Conservation (phyloP, 768 basidiomycete species). For the Amanita molliuscula region DNA sequence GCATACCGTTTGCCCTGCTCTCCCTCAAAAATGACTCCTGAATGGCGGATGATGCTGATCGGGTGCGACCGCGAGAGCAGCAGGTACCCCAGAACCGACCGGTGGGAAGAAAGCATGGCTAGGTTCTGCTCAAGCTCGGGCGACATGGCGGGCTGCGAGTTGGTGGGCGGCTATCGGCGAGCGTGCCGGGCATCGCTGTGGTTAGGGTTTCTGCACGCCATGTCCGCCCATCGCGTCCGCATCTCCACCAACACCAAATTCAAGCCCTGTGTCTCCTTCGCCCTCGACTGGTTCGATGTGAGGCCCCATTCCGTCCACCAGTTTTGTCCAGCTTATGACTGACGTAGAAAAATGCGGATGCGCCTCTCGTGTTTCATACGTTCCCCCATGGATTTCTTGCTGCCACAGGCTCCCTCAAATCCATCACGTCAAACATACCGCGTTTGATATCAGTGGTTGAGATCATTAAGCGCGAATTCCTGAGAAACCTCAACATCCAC, state of each 20-base stretch:
- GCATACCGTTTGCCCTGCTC: constrained; percentile 76
- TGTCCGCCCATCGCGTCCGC: constrained; percentile 26
- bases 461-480: constrained; percentile 75
- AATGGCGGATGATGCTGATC: constrained; percentile 73
- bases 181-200: background rate
- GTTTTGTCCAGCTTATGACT: background rate
- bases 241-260: constrained; percentile 51
- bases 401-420: constrained; percentile 1
- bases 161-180: background rate
- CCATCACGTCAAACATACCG: constrained; percentile 32
- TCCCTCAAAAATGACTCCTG: constrained; percentile 79
- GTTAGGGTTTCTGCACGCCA: constrained; percentile 2
- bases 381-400: constrained; percentile 26
- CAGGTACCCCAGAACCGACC: constrained; percentile 82
- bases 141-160: constrained; percentile 26
- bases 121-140: constrained; percentile 83
- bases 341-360: constrained; percentile 30
- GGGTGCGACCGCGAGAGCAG: constrained; percentile 67
- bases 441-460: constrained; percentile 72
- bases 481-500: constrained; percentile 38
- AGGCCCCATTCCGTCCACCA: constrained; percentile 10
- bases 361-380: constrained; percentile 49
- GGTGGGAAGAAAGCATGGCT: constrained; percentile 63
- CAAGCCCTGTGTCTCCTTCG: constrained; percentile 38
- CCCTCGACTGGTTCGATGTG: constrained; percentile 45